Evolutionary conservation across 2,329 filamentous ascomycete genomes (phyloP), one percentile per base, ranked within the genome.

Genomic region (Fusarium sp.): DNA sequence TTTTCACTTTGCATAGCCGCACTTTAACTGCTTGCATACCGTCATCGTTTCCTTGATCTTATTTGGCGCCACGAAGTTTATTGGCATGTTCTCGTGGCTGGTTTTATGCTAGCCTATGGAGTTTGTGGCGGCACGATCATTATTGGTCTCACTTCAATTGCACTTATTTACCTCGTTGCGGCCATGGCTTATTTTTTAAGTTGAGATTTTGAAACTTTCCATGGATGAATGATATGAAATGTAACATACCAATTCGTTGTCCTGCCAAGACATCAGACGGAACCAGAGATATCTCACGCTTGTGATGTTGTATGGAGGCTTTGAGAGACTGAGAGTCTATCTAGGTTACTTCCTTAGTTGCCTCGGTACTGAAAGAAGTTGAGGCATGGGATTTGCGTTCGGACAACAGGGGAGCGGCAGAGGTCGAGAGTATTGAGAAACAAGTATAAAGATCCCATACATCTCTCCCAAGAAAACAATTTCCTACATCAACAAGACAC

Each of bases 311-410:
- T 11, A 18, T 26, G 31, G 7, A 36, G 46, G 11, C 31, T n/a
- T 7, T n/a, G n/a, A n/a, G n/a, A n/a, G n/a, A n/a, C n/a, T 14
- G 31, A 2, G 9, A 36, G 31, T n/a, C 5, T 17, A 15, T 36
- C 6, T 24, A 5, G 17, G 9, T 5, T 38, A 14, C 2, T 24
- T 36, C 8, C 20, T 49, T 22, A 7, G 46, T 9, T 26, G 7
- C 18, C 11, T 38, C 6, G n/a, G 46, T 50, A 7, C 46, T 17
- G 7, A 7, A 50, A 38, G 7, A 14, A 26, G 7, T 11, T 9
- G n/a, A 50, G 15, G 14, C 2, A 26, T 6, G 7, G 15, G 8
- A 18, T 14, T 4, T 5, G 2, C 0, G 7, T 3, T n/a, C 7
- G 1, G 11, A 22, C 20, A 10, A 3, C 7, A 26, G 2, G 2